Base-by-base conservation (phyloP, 2,329 filamentous ascomycete genomes). In the Cladosporium oxysporum region DNA sequence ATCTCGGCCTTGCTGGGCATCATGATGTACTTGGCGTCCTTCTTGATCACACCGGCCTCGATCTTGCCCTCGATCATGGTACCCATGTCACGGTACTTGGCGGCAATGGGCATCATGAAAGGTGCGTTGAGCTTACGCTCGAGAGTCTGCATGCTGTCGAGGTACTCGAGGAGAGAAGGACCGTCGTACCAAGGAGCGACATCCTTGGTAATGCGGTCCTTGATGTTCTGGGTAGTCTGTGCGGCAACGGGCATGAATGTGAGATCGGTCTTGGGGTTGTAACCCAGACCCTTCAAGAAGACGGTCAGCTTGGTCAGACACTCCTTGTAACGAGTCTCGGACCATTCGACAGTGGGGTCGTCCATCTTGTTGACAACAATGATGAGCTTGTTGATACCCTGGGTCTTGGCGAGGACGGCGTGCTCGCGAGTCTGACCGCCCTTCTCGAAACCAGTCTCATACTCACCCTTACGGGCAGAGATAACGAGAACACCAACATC, bases 291-390 rank as follows among this genome's bases (percentile, higher is more conserved):
- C 83, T 97, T 97, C 69, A 99, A 82, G 84, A 97, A 98, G 71
- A 89, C 86, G 18, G 88, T 79, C 59, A 99, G 87, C 83, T 98
- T 99, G 71, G 89, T 89, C 3, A 89, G 93, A 80, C 95, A 99
- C 81, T 99, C 95, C 75, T 92, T 89, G 83, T 92, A 99, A 65
- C 95, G 90, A 49, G 91, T 91, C 73, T 97, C 88, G 64, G 91
- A 95, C 96, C 96, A 99, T 76, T 97, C 88, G 61, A 99, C 96
- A 2, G 95, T 99, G 12, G 90, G 84, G 77, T 99, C 95, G 77
- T 99, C 95, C 96, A 99, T 99, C 85, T 99, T 99, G 87, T 99
- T 99, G 77, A 97, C 93, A 62, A 87, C 95, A 33, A 99, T 90
- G 55, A 98, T 85, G 65, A 99, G 86, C 82, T 97, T 97, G 85